Base-by-base conservation (phyloP, 352 stramenopile species). In the Paralagenidium karlingii region DNA sequence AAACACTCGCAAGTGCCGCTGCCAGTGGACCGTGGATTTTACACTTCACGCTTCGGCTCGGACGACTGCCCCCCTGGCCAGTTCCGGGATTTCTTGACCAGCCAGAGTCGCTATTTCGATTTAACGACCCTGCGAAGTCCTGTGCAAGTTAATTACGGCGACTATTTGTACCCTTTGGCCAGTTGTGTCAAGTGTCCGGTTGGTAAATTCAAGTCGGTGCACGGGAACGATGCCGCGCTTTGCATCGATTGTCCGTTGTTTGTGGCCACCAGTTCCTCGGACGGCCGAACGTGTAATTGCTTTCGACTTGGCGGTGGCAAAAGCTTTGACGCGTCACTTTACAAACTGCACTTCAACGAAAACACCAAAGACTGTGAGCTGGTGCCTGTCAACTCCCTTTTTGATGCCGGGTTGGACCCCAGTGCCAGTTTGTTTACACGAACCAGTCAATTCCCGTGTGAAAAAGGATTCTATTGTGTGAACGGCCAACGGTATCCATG, bases 181-280 rank as follows among this genome's bases (percentile, higher is more conserved):
- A 15, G 51, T 24, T 94, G 80, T 26, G 46, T 70, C 11, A 15
- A 46, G 13, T 94, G 78, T 42, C 78, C 78, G 2, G 22, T 55
- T 0, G 70, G 73, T 5, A 89, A 67, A 0, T 92, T 87, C 53
- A 94, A 94, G 42, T 21, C 44, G 8, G 34, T 24, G 2, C 30
- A 51, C 0, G 71, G 74, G 5, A 68, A 91, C 36, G 57, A 58
- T 22, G 18, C 49, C 0, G 37, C 39, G n/a, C 50, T 84, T 1
- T 91, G 74, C 25, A 12, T 49, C 8, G 34, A 43, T 8, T 91
- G 74, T 43, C 69, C 74, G 0, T 30, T 52, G 31, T 69, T 60
- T 19, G 61, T 60, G 0, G 40, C 74, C 1, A 47, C 48, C 11
- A 82, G 63, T 19, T 51, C 58, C 12, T 43, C 15, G n/a, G 63